Evolutionary conservation across 2,329 filamentous ascomycete species (phyloP).

Genomic region (Cladosporium cucumerinum): DNA sequence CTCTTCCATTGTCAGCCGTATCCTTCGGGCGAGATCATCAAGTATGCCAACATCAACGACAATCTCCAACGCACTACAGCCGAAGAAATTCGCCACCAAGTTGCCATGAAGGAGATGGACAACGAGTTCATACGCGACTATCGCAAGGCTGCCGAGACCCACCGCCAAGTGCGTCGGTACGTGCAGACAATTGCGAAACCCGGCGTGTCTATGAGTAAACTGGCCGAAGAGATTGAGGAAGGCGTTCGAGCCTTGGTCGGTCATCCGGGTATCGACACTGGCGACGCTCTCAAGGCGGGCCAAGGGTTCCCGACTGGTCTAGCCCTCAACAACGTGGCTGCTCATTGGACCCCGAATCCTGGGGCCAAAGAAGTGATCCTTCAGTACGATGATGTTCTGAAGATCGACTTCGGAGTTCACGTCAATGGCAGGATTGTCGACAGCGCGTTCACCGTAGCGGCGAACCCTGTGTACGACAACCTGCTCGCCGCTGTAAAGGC

Average conservation of each 20-base stretch:
- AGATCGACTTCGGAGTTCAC: slow-evolving; percentile 70
- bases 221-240: slow-evolving; percentile 84
- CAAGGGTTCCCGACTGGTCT: slow-evolving; percentile 86
- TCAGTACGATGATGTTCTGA: slow-evolving; percentile 66
- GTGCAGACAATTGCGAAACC: slow-evolving; percentile 74
- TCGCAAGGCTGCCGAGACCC: slow-evolving; percentile 81
- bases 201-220: slow-evolving; percentile 74
- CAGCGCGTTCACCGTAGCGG: slow-evolving; percentile 67
- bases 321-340: slow-evolving; percentile 79
- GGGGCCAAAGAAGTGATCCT: slow-evolving; percentile 77
- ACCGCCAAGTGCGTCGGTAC: slow-evolving; percentile 81
- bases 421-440: slow-evolving; percentile 69
- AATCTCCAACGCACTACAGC: slow-evolving; percentile 75
- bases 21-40: slow-evolving; percentile 73
- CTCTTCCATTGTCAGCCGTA: slow-evolving; percentile 71
- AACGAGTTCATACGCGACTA: slow-evolving; percentile 77
- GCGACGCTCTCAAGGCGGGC: slow-evolving; percentile 72
- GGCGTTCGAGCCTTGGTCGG: slow-evolving; percentile 73
- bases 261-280: slow-evolving; percentile 71
- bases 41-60: slow-evolving; percentile 64
- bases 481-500: slow-evolving; percentile 64
- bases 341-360: slow-evolving; percentile 83
- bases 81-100: slow-evolving; percentile 77
- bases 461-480: slow-evolving; percentile 66
- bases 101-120: slow-evolving; percentile 64